phyloP scores from a whole-genome alignment of 495 filamentous ascomycete species.

The Trichoderma reesei region DNA sequence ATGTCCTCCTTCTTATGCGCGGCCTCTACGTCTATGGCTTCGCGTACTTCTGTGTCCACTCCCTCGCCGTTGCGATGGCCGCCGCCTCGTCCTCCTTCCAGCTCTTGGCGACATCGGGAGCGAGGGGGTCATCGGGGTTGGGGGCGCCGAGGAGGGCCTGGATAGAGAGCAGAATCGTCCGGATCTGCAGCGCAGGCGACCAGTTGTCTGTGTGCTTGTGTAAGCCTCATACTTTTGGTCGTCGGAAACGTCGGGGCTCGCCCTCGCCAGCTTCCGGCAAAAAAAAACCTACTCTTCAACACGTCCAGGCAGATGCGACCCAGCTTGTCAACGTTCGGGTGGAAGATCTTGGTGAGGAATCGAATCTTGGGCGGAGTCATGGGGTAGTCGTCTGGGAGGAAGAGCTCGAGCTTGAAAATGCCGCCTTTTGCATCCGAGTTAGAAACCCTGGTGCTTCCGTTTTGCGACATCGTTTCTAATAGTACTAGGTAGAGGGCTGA shows the following conservation, averaged over 20 bases:
- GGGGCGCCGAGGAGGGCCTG: slow-evolving; percentile 93
- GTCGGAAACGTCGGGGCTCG: not conserved
- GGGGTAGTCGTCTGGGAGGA: slow-evolving; percentile 98
- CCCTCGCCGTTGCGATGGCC: slow-evolving; percentile 78
- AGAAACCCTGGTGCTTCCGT: not conserved
- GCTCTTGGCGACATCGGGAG: slow-evolving; percentile 92
- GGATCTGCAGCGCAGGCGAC: slow-evolving; percentile 96
- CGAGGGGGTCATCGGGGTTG: slow-evolving; percentile 94
- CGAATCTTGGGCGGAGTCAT: slow-evolving; percentile 99
- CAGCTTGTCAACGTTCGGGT: slow-evolving; percentile 96
- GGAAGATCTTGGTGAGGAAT: slow-evolving; percentile 98
- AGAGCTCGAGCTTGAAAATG: slow-evolving; percentile 94
- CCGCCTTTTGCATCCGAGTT: slow-evolving; percentile 48
- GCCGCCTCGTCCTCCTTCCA: slow-evolving; percentile 94
- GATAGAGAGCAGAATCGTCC: slow-evolving; percentile 94
- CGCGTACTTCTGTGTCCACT: slow-evolving; percentile 79
- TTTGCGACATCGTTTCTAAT: not conserved
- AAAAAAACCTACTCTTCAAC: slow-evolving; percentile 63
- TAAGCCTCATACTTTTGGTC: not conserved
- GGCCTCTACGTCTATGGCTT: slow-evolving; percentile 33
- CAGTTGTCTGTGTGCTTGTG: slow-evolving; percentile 67
- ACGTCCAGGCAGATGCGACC: slow-evolving; percentile 97
- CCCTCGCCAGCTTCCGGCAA: not conserved
- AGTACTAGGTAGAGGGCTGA: not conserved
- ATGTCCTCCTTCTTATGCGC: not conserved